Percentiles rank a stretch among this genome's conserved stretches.
Evolutionary conservation across 441 rosid species (phyloP).

Genomic region (Isatis lusitanica): DNA sequence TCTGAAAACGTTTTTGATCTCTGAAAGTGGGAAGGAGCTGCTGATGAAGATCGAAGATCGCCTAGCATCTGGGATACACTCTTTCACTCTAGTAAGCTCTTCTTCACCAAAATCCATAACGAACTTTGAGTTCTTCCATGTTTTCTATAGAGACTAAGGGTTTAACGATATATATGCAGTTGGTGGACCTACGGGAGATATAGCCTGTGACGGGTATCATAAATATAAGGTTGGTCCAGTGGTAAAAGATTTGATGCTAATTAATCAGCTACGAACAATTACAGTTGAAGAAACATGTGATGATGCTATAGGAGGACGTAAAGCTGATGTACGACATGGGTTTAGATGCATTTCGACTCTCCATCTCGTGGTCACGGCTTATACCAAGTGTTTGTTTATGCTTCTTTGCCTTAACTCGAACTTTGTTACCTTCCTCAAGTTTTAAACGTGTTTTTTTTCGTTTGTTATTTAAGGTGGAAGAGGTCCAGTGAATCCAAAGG

Average conservation of each 20-base stretch:
- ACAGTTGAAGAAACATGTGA: background rate
- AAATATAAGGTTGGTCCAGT: constrained; percentile 11
- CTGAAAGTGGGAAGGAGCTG: constrained; percentile 64
- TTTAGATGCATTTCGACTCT: background rate
- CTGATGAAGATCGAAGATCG: constrained; percentile 52
- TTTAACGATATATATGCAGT: background rate
- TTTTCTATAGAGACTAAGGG: constrained; percentile 51
- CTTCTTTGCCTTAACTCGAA: too few relatives aligned
- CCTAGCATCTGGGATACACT: constrained; percentile 63
- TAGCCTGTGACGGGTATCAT: constrained; percentile 17
- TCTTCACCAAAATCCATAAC: too few relatives aligned
- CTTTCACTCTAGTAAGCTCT: constrained; percentile 37
- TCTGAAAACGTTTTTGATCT: background rate
- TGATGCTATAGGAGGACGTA: background rate
- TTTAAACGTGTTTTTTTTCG: background rate
- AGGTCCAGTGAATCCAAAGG: constrained; percentile 60
- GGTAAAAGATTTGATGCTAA: background rate
- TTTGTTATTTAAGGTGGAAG: constrained; percentile 50
- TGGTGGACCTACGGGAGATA: background rate
- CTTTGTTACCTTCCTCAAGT: background rate
- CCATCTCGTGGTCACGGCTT: constrained; percentile 16
- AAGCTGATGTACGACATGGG: background rate
- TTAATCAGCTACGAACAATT: background rate
- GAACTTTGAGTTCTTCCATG: background rate
- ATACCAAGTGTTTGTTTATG: background rate